Percentiles rank a stretch among this genome's conserved stretches.
These are phyloP conservation scores for Phytophthora pini DNA, from an alignment of 352 stramenopile genomes.

Conservation along the genomic window DNA sequence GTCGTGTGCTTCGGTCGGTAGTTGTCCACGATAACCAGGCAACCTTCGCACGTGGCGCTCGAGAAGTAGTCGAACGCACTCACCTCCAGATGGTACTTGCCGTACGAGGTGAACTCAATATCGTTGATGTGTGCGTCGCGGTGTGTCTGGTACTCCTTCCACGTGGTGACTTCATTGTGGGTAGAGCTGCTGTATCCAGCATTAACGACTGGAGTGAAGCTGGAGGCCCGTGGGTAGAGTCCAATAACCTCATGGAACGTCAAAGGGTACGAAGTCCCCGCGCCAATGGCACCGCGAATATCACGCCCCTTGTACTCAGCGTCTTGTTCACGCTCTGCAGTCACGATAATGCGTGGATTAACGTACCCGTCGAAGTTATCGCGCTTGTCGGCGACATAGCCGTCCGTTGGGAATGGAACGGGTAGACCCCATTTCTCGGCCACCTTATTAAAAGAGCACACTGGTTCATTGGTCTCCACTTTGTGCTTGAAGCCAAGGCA, in stretches of 20 bases:
- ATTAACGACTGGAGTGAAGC: slow-evolving; percentile 19
- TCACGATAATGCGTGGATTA: slow-evolving; percentile 30
- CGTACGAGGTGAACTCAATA: slow-evolving; percentile 49
- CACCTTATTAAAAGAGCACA: slow-evolving; percentile 47
- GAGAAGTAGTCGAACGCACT: slow-evolving; percentile 57
- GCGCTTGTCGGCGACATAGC: slow-evolving; percentile 61
- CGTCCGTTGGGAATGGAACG: slow-evolving; percentile 61
- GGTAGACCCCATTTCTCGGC: slow-evolving; percentile 45
- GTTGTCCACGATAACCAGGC: slow-evolving; percentile 61
- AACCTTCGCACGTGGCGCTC: slow-evolving; percentile 51
- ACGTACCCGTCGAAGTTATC: slow-evolving; percentile 25
- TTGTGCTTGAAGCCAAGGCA: slow-evolving; percentile 36
- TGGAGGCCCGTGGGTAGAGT: slow-evolving; percentile 5
- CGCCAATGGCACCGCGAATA: slow-evolving; percentile 12
- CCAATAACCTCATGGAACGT: slow-evolving; percentile 25
- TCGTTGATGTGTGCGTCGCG: slow-evolving; percentile 45
- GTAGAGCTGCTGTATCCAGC: not conserved
- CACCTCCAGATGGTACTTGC: slow-evolving; percentile 66
- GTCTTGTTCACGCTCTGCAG: slow-evolving; percentile 17
- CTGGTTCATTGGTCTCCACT: slow-evolving; percentile 27
- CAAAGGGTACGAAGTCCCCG: slow-evolving; percentile 5
- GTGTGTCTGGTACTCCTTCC: slow-evolving; percentile 61
- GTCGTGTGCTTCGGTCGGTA: slow-evolving; percentile 50
- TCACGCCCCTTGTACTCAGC: slow-evolving; percentile 30
- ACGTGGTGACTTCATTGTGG: slow-evolving; percentile 33